Evolutionary conservation across 1,139 yeast genomes (phyloP).

Genomic region (Spathaspora sp.): DNA sequence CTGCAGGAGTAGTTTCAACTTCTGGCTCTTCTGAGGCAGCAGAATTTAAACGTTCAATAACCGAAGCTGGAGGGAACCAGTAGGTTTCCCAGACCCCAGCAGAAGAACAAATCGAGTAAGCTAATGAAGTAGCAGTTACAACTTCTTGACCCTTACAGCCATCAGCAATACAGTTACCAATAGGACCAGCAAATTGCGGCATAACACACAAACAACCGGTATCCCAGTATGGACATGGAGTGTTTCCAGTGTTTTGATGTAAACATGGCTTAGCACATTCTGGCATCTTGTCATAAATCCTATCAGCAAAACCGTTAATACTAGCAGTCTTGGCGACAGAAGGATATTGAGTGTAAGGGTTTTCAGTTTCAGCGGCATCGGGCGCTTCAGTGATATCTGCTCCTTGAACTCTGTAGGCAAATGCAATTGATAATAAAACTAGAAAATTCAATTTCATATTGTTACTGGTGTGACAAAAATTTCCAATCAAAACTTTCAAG

Average conservation of each 20-base stretch:
- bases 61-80: conserved; percentile 46
- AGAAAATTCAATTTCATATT: neutral
- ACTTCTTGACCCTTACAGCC: conserved; percentile 42
- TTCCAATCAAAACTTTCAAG: no score
- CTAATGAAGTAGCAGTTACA: conserved; percentile 37
- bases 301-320: conserved; percentile 54
- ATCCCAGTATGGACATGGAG: conserved; percentile 56
- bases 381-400: neutral
- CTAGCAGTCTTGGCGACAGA: conserved; percentile 48
- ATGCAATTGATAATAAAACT: neutral
- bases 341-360: conserved; percentile 36
- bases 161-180: conserved; percentile 46
- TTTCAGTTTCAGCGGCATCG: conserved; percentile 5
- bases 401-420: neutral
- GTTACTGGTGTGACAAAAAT: neutral
- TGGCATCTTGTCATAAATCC: conserved; percentile 40
- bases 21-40: conserved; percentile 21
- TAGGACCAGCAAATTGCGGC: conserved; percentile 46
- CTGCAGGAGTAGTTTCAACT: conserved; percentile 18
- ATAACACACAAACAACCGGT: conserved; percentile 54
- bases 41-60: conserved; percentile 30
- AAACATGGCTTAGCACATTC: conserved; percentile 46
- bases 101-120: conserved; percentile 38
- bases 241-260: conserved; percentile 28
- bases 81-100: conserved; percentile 43